These are phyloP conservation scores for Globisporangium nagaii DNA, from an alignment of 352 stramenopile species.

Conservation along the genomic window DNA sequence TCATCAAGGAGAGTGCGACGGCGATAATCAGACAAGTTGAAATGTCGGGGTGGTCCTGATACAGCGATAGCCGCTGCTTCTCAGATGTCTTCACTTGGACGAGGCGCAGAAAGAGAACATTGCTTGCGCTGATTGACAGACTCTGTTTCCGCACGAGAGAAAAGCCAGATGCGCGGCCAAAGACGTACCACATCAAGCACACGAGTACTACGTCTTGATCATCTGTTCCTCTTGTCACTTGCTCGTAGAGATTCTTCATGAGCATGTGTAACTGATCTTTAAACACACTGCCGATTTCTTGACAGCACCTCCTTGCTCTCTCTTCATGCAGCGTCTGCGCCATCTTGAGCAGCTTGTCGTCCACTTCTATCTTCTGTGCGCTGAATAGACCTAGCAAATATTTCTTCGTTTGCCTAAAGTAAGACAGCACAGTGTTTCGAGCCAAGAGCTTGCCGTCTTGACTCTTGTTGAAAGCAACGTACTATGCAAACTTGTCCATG, in stretches of 20 bases:
- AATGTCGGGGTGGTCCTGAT: not conserved
- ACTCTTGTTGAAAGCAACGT: too few relatives aligned
- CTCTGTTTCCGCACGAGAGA: conserved; percentile 10
- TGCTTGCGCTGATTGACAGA: conserved; percentile 3
- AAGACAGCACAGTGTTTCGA: not conserved
- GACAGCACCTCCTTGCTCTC: not conserved
- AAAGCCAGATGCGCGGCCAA: conserved; percentile 10
- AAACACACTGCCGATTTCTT: not conserved
- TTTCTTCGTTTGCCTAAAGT: not conserved
- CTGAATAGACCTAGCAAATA: not conserved
- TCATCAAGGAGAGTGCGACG: conserved; percentile 4
- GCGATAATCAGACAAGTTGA: not conserved
- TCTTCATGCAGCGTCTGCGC: not conserved
- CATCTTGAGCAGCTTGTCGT: not conserved
- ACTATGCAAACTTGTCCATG: too few relatives aligned
- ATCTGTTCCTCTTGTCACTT: not conserved
- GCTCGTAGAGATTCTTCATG: not conserved
- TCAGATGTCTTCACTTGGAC: not conserved
- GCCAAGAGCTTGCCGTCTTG: not conserved
- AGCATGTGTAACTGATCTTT: not conserved
- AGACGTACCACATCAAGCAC: conserved; percentile 12
- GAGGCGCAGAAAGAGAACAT: conserved; percentile 10
- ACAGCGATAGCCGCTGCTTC: not conserved
- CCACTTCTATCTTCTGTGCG: not conserved
- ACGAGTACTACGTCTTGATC: conserved; percentile 20